Evolutionary conservation across 2,329 filamentous ascomycete species (phyloP), one percentile per base, ranked within the genome.

Genomic region (Colletotrichum sp.): DNA sequence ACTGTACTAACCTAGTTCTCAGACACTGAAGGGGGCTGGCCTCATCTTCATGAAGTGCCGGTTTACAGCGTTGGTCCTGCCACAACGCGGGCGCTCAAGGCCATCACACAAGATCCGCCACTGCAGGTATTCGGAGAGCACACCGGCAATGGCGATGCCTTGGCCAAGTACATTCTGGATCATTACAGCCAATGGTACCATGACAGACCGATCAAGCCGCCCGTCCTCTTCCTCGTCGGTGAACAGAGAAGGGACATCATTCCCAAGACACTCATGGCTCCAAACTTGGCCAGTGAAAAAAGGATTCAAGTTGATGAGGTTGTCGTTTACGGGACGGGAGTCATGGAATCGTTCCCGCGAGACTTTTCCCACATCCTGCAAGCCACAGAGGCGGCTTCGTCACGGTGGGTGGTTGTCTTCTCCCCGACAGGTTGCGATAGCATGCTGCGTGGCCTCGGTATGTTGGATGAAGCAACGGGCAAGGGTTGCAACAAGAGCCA

Each of bases 241-340:
- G 96, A 98, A 82, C 95, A 96, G 82, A 91, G 96, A 71, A 89
- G 97, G 60, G 97, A 99, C 83, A 92, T 98, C 78, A 98, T 99
- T 78, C 96, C 97, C 2, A 95, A 91, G 80, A 95, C 92, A 2
- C 87, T 99, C 49, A 94, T 93, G 88, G 89, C 91, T 52, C 81
- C 87, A 0, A 80, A 82, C 0, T 85, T 96, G 10, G 84, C 89
- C 0, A 78, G 82, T 0, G 81, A 87, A 16, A 84, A 85, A 69
- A 87, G 90, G 65, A 94, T 97, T 26, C 84, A 84, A 9, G 94
- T 99, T 2, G 90, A 94, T 49, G 96, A 99, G 84, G 82, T 95
- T 9, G 92, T 96, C 4, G 93, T 98, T 15, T 99, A 99, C 82
- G 94, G 95, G 75, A 98, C 96, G 0, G 92, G 92, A 1, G 94